Evolutionary conservation across 495 filamentous ascomycete genomes (phyloP).

Genomic region (Penicillium samsonianum): DNA sequence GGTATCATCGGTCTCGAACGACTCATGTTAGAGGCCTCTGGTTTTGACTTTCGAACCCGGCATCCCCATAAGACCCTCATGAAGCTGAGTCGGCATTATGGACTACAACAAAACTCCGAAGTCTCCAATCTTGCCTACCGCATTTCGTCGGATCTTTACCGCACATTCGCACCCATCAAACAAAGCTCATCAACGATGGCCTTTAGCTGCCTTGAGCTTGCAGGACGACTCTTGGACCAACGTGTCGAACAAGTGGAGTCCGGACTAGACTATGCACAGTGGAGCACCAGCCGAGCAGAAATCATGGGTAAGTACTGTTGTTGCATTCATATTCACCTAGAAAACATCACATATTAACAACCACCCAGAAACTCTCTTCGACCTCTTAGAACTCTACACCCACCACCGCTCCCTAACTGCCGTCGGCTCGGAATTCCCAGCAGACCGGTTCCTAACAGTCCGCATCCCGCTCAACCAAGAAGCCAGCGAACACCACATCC

Average conservation of each 20-base stretch:
- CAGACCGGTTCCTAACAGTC: conserved; percentile 76
- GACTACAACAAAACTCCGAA: conserved; percentile 50
- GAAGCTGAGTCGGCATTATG: conserved; percentile 65
- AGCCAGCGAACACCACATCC: conserved; percentile 53
- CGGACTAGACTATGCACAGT: conserved; percentile 51
- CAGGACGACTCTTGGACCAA: conserved; percentile 62
- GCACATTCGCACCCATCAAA: conserved; percentile 89
- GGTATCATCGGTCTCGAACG: conserved; percentile 85
- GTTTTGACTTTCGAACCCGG: conserved; percentile 91
- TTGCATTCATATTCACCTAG: not conserved
- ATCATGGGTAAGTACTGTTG: conserved; percentile 58
- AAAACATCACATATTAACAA: conserved; percentile 3
- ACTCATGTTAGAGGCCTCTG: conserved; percentile 88
- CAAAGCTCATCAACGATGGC: conserved; percentile 79
- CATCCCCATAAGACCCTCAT: conserved; percentile 80
- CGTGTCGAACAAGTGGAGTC: conserved; percentile 49
- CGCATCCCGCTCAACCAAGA: conserved; percentile 85
- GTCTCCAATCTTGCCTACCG: conserved; percentile 69
- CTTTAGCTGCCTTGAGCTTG: conserved; percentile 77
- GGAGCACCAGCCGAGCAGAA: conserved; percentile 63
- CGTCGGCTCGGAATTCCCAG: conserved; percentile 67
- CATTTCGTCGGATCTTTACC: conserved; percentile 85
- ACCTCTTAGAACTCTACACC: conserved; percentile 84
- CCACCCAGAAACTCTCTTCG: conserved; percentile 71
- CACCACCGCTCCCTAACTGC: conserved; percentile 73